Base-by-base conservation (phyloP, 345 rosid genomes). In the Melaleuca quinquenervia region DNA sequence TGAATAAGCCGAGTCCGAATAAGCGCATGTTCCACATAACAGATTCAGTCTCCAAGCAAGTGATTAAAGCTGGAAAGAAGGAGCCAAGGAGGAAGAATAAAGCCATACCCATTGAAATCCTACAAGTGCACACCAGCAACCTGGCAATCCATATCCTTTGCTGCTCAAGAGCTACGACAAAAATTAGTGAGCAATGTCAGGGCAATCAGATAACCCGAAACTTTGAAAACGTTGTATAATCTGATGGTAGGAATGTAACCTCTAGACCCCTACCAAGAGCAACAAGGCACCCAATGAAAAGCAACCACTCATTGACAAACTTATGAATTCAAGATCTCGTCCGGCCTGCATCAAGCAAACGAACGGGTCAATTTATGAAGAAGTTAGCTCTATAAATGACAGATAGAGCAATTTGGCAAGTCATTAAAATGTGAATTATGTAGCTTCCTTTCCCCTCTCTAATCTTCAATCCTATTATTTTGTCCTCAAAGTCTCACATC, bases 291-390 rank as follows among this genome's bases (percentile, higher is more conserved):
- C 94, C 85, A 93, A 83, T 3, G 89, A 90, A 44, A 93, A 91
- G 93, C 98, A 95, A 88, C 95, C 95, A 7, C 89, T 90, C 94
- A 92, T 94, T 11, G 97, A 91, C 82, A 94, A 62, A 89, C 98
- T 93, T 32, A 95, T 87, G 82, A 89, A 97, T 90, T 89, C 92
- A 83, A 95, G 97, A 88, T 97, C 99, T 86, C 95, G 91, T 87
- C 96, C 93, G 3, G 99, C 99, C 97, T 97, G 92, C 89, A 89
- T 21, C 0, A 52, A 21, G 20, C 82, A 86, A 50, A 27, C 45
- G 11, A 29, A 55, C 1, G 11, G 15, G 16, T 32, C 3, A 45
- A 22, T 82, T 22, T 51, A 11, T 41, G 52, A 78, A 36, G 50
- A 36, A 78, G 16, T 44, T 26, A 78, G 18, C 26, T 78, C 24